Evolutionary conservation across 1,284 basidiomycete species (phyloP), one percentile per base, ranked within the genome.

Genomic region (Phellinidium pouzarii): DNA sequence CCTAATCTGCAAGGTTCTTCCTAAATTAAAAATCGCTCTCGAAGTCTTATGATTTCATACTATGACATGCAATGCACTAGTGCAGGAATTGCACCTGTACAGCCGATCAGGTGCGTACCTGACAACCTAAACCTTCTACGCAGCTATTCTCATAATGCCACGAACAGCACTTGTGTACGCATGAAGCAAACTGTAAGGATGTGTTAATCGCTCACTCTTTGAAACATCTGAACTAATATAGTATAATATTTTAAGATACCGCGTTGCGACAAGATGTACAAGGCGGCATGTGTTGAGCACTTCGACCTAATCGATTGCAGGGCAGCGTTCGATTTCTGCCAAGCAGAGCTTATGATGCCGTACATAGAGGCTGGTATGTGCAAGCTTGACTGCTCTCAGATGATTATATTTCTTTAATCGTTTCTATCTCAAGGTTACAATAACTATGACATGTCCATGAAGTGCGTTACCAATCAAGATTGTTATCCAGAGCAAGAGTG

Each of bases 381-480:
- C 14, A 34, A 34, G 3, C 3, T 8, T 11, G 31, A 3, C 6
- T 3, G 9, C 11, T 34, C 31, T 8, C 7, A 14, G 31, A 14
- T n/a, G n/a, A n/a, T n/a, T n/a, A 34, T 14, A 14, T 8, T 11
- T 34, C 14, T 34, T 34, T 2, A 34, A 14, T 3, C 14, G 14
- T 2, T 34, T 78, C 57, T 27, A 55, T 52, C 3, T 11, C 29
- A 73, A 61, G 72, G 68, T 25, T 64, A 61, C 57, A 82, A 80
- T 56, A 72, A 72, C 23, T 86, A 86, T 62, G 84, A 88, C 62
- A 74, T 87, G 44, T 79, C 77, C 58, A 74, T 74, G 62, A 62
- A 68, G 43, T 87, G 85, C 58, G 75, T 64, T 7, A 56, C 29
- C 3, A 67, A 67, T 1, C 69, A 65, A 3, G 59, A 73, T 1